Base-by-base conservation (phyloP, 805 yeast species). In the Ogataea wickerhamii region DNA sequence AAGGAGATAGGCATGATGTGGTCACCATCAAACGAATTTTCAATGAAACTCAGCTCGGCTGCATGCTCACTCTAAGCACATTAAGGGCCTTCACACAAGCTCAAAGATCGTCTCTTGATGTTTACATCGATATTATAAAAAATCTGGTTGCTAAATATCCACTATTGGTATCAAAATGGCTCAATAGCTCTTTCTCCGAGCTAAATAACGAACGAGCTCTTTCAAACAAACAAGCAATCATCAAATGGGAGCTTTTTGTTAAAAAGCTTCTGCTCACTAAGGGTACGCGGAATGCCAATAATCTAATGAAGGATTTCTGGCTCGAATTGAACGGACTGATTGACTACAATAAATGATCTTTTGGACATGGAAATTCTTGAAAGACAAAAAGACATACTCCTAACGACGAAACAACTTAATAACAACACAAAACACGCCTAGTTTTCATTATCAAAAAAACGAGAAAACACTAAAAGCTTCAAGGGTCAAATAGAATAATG, bases 251-350 rank as follows among this genome's bases (percentile, higher is more conserved):
- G 6, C 48, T 66, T 4, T 74, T 81, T 35, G 54, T 78, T 16
- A 77, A 72, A 45, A 80, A 78, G 52, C 48, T 83, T 21, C 52
- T 77, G 58, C 42, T 80, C 2, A 80, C 87, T 0, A 70, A 87
- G 51, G 89, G 89, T 2, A 75, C 75, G 28, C 64, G 87, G 47
- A 71, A 71, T 27, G 79, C 82, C 2, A 71, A 76, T 34, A 68
- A 64, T 19, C 67, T 78, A 1, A 62, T 83, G 10, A 73, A 78
- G 40, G 74, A 71, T 36, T 78, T 81, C 59, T 83, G 89, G 89
- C 59, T 81, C 17, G 68, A 71, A 20, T 66, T 70, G 18, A 82
- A 80, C 45, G 81, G 82, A 1, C 56, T 78, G 36, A 58, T 70
- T 4, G 75, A 74, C 38, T 75, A 62, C 40, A 47, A 41, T 32